A percentile compares a stretch with the other conserved stretches of the same genome.
phyloP scores from a whole-genome alignment of 441 rosid species.

The Pelargonium australe region DNA sequence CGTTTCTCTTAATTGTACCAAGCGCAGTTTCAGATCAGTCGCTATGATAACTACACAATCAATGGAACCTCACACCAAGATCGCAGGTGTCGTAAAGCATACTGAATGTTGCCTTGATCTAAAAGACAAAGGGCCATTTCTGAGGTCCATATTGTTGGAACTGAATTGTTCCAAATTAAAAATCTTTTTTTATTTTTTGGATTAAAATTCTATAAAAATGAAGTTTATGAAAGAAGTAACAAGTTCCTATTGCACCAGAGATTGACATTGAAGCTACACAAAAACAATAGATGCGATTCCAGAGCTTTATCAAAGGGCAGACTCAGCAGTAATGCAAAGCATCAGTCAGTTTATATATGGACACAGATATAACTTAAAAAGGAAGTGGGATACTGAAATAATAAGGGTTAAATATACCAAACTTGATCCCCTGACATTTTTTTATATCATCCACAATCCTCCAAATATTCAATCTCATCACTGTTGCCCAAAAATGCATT shows the following conservation, averaged over 20 bases:
- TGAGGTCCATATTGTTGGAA: too few relatives aligned
- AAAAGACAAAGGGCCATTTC: background rate
- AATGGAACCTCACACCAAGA: background rate
- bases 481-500: too few relatives aligned
- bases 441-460: too few relatives aligned
- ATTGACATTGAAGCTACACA: conserved; percentile 1
- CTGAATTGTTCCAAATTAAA: too few relatives aligned
- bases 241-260: background rate
- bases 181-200: too few relatives aligned
- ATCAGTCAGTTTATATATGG: background rate
- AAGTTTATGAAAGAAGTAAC: background rate
- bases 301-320: background rate
- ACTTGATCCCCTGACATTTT: too few relatives aligned
- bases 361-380: background rate
- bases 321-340: background rate
- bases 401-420: too few relatives aligned
- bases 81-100: background rate
- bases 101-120: background rate
- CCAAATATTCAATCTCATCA: too few relatives aligned
- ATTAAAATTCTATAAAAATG: too few relatives aligned
- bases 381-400: too few relatives aligned
- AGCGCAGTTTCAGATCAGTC: background rate
- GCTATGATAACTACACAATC: background rate
- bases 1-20: background rate
- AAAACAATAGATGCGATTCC: background rate